Evolutionary conservation across 306 rosid species (phyloP), one percentile per base, ranked within the genome.

Genomic region (Crotalaria pallida): DNA sequence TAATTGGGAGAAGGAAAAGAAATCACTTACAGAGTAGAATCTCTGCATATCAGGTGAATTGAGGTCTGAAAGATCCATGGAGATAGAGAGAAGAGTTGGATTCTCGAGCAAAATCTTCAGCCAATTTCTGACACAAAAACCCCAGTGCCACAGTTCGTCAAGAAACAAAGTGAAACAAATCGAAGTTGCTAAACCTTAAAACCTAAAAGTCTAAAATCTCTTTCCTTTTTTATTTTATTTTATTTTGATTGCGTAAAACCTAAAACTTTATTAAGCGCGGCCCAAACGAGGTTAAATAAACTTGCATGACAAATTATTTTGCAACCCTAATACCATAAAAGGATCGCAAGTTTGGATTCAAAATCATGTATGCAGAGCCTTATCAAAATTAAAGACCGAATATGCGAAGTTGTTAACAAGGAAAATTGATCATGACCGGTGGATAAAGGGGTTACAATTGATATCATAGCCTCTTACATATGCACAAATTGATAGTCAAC

Each of bases 61-160:
- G 4, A 85, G 69, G 1, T 77, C 53, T 40, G 96, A 89, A 61
- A 86, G 81, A 82, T 94, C 99, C 99, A 94, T 94, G 77, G 58
- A 16, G 66, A 76, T 8, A 21, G 59, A 17, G 19, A 49, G 33
- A 38, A 24, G 44, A 13, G 24, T 31, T 38, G 17, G 69, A 41
- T 34, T 1, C 3, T 2, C 8, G 2, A 15, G 21, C 1, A 15
- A 64, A 38, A 11, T 51, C 29, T 34, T 9, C 69, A 38, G 45
- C 24, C 1, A 57, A 57, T 47, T n/a, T n/a, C n/a, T 38, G 50
- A 43, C 58, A 44, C 58, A 48, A 65, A 71, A 81, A 76, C 84
- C 81, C 84, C 76, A 65, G 21, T 26, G 19, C 55, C 18, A 31
- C 48, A 3, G 23, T 26, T 29, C 19, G 24, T 1, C 27, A 27